Percentiles rank a stretch among this genome's conserved stretches.
Evolutionary conservation across 1,284 basidiomycete genomes (phyloP).

Genomic region (Leccinum ponderosum): DNA sequence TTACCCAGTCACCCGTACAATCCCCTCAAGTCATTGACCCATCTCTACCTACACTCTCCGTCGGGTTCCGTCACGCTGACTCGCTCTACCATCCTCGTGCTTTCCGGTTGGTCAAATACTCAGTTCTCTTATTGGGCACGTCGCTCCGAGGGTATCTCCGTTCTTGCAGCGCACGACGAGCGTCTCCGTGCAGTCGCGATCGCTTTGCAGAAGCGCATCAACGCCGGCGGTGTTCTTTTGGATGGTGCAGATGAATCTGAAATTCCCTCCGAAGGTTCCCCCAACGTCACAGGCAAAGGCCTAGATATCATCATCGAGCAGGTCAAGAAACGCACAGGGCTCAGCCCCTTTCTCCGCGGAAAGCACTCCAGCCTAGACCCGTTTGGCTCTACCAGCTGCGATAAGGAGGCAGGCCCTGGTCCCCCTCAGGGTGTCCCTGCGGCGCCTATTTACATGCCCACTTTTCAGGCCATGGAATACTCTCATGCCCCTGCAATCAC

Average conservation of each 20-base stretch:
- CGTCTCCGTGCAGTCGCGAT: slow-evolving; percentile 41
- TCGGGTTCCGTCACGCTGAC: slow-evolving; percentile 47
- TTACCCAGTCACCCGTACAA: slow-evolving; percentile 49
- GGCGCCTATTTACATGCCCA: slow-evolving; percentile 44
- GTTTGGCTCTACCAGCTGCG: slow-evolving; percentile 42
- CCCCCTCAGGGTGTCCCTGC: slow-evolving; percentile 27
- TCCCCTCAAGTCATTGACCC: slow-evolving; percentile 47
- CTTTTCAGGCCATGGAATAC: slow-evolving; percentile 49
- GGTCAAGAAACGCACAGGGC: slow-evolving; percentile 49
- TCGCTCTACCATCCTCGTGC: slow-evolving; percentile 45
- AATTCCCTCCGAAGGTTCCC: slow-evolving; percentile 26
- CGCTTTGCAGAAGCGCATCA: slow-evolving; percentile 43
- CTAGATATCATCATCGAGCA: slow-evolving; percentile 49
- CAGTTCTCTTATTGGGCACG: slow-evolving; percentile 55
- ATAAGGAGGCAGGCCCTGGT: slow-evolving; percentile 36
- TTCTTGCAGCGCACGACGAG: slow-evolving; percentile 41
- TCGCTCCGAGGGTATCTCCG: slow-evolving; percentile 47
- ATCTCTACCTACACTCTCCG: slow-evolving; percentile 40
- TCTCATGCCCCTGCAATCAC: slow-evolving; percentile 37
- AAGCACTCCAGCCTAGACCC: slow-evolving; percentile 53
- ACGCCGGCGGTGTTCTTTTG: slow-evolving; percentile 35
- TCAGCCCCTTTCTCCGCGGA: slow-evolving; percentile 48
- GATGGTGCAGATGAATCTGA: slow-evolving; percentile 26
- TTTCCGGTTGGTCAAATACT: slow-evolving; percentile 53
- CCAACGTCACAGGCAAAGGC: slow-evolving; percentile 47